These are phyloP conservation scores for Rhododendron molle DNA, from an alignment of 148 eudicot genomes.

Conservation along the genomic window DNA sequence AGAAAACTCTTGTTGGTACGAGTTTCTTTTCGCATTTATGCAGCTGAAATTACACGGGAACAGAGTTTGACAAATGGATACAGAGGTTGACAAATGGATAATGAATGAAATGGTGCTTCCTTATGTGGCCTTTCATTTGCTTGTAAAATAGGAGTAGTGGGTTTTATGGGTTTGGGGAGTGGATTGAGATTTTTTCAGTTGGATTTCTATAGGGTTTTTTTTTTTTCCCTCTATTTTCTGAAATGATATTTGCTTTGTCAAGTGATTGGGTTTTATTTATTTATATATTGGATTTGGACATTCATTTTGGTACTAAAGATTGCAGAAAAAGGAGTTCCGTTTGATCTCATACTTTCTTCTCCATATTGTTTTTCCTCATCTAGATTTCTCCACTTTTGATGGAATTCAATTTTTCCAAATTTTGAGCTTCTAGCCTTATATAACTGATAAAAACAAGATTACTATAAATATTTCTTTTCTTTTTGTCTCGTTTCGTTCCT, in stretches of 20 bases:
- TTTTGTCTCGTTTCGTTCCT: not conserved
- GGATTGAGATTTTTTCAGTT: constrained; percentile 8
- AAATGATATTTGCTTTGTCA: not conserved
- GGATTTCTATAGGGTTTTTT: not conserved
- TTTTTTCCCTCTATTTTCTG: not conserved
- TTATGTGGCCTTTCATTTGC: not conserved
- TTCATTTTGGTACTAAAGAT: not conserved
- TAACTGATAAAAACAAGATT: not conserved
- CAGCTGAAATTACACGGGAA: not conserved
- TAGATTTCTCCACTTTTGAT: not conserved
- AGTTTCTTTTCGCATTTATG: not conserved
- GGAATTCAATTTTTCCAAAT: not conserved
- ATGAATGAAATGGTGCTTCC: not conserved
- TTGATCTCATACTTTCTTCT: not conserved
- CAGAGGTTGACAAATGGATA: not conserved
- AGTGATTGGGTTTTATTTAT: not conserved
- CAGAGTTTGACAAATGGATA: not conserved
- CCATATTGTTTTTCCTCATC: not conserved
- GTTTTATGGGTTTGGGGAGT: constrained; percentile 8
- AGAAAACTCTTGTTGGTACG: no score
- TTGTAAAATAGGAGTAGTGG: not conserved
- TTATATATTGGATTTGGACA: not conserved
- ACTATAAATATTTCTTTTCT: not conserved
- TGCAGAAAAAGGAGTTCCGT: not conserved
- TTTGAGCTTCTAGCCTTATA: not conserved